A percentile compares a stretch with the other conserved stretches of the same genome.
Conservation (phyloP, 2,329 filamentous ascomycete genomes). For the Pyrenophora tritici-repentis region DNA sequence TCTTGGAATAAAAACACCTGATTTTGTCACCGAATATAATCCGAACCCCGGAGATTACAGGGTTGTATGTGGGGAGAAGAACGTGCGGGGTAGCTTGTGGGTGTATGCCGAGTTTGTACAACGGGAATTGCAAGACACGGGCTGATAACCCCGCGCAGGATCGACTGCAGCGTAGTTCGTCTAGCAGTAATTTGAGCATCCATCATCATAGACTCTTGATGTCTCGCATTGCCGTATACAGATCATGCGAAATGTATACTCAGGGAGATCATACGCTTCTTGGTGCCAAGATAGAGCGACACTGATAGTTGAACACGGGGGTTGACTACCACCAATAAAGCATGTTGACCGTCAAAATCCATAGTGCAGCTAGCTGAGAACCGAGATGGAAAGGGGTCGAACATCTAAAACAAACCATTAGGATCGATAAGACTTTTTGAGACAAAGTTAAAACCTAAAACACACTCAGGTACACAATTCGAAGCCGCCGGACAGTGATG, state of each 20-base stretch:
- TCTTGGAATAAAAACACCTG: no score
- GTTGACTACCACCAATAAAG: background rate
- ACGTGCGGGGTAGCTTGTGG: slow-evolving; percentile 20
- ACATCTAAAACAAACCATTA: slow-evolving; percentile 35
- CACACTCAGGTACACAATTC: slow-evolving; percentile 30
- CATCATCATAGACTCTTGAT: background rate
- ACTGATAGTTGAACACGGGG: no score
- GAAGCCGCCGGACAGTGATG: slow-evolving; percentile 30
- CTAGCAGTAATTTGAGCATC: background rate
- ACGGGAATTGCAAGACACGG: slow-evolving; percentile 5
- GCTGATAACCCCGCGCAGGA: slow-evolving; percentile 12
- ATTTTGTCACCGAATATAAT: slow-evolving; percentile 10
- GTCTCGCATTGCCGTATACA: background rate
- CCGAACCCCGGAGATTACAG: slow-evolving; percentile 1
- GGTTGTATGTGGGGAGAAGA: slow-evolving; percentile 17
- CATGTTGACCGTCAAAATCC: background rate
- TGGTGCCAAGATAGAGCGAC: no score
- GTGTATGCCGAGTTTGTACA: background rate
- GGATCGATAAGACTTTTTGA: slow-evolving; percentile 29
- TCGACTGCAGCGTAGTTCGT: background rate
- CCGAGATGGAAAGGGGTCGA: background rate
- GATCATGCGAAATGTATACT: background rate
- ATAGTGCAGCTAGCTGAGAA: background rate
- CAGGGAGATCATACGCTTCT: background rate
- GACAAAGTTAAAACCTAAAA: no score